Evolutionary conservation across 352 stramenopile genomes (phyloP), one percentile per base, ranked within the genome.

Genomic region (Elongisporangium senticosum): DNA sequence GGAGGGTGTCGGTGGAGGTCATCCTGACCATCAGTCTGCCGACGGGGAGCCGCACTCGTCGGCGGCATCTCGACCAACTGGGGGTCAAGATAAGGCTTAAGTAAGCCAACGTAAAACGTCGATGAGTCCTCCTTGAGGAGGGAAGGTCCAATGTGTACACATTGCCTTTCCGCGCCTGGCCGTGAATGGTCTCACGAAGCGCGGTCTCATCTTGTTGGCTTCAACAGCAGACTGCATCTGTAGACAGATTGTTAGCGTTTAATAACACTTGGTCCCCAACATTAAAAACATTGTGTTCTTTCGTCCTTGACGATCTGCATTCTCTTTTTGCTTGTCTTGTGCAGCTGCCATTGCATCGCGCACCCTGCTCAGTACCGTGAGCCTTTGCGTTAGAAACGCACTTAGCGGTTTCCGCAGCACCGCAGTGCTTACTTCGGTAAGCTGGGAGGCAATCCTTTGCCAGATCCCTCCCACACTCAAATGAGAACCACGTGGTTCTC

Each of bases 81-180:
- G 11, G 51, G 49, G 8, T 61, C 57, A 13, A 23, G 53, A 23
- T 62, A 65, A 17, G 47, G 51, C 56, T 70, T 73, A 7, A 64
- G 51, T 13, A 64, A 58, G 48, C 22, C 62, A 10, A 69, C 62
- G 37, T 67, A 70, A 54, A 67, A 64, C 49, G 69, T 50, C 1
- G 58, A 23, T 69, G 62, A 2, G 55, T 69, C 13, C 20, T 37
- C 57, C 61, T 61, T 40, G 40, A 63, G 17, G 53, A 59, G 1
- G 56, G 58, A 58, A 70, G 37, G 4, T 73, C 59, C 7, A 70
- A 43, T 49, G 50, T 69, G 14, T 70, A 67, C 40, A 28, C 51
- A 3, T 61, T 54, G 43, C 58, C 66, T 33, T 63, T 61, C 23
- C 23, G 19, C 51, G 55, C 58, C 55, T 64, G 28, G 69, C 59